Percentiles rank a stretch among this genome's conserved stretches.
Evolutionary conservation across 306 rosid genomes (phyloP).

Genomic region (Canavalia gladiata): DNA sequence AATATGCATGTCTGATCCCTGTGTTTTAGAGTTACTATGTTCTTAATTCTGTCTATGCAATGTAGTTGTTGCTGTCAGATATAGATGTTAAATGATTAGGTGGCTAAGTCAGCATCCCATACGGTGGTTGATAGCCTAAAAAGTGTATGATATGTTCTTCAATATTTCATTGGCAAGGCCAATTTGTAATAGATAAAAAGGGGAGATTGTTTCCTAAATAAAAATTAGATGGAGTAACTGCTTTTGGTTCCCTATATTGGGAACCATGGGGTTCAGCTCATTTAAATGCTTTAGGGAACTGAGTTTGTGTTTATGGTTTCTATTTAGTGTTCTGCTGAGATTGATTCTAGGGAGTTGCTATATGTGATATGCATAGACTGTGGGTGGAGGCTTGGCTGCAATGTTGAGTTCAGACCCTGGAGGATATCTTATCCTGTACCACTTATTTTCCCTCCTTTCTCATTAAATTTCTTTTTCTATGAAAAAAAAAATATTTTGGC

Average conservation of each 20-base stretch:
- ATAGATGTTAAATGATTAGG: constrained; percentile 5
- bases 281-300: constrained; percentile 19
- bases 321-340: not conserved
- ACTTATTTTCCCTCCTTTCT: not conserved
- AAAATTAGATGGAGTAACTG: not conserved
- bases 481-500: not conserved
- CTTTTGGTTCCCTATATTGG: constrained; percentile 9
- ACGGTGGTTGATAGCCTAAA: constrained; percentile 17
- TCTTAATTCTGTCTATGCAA: not conserved
- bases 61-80: not conserved
- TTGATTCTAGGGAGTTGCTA: not conserved
- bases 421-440: constrained; percentile 18
- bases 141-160: not conserved
- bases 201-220: constrained; percentile 2
- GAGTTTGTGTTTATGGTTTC: constrained; percentile 7
- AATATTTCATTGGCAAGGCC: constrained; percentile 28
- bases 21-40: not conserved
- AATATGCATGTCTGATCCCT: not conserved
- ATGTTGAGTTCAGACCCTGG: constrained; percentile 16
- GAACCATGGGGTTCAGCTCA: constrained; percentile 17
- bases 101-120: constrained; percentile 8
- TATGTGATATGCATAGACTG: not conserved
- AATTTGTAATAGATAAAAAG: not conserved
- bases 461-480: not conserved
- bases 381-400: constrained; percentile 17